Evolutionary conservation across 2,329 filamentous ascomycete species (phyloP).

Genomic region (Calonectria pauciramosa): DNA sequence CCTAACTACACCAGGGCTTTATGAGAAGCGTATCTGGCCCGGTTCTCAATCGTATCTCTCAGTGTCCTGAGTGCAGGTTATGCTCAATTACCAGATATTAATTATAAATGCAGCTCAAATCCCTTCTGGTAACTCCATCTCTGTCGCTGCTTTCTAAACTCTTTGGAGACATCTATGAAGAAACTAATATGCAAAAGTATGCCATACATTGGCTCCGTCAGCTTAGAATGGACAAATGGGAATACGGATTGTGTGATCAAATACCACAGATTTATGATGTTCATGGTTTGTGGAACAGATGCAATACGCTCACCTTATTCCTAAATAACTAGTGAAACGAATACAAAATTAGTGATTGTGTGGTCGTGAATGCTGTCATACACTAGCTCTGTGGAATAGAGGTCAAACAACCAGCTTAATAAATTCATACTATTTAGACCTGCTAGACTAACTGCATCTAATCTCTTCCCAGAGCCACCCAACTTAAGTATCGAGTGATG

Average conservation of each 20-base stretch:
- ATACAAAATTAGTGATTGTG: neutral
- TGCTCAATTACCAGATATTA: neutral
- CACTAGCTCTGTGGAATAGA: neutral
- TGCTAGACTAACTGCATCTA: neutral
- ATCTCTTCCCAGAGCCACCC: neutral
- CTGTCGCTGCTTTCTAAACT: neutral
- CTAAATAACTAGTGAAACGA: no score
- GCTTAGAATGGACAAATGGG: no score
- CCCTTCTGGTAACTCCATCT: neutral
- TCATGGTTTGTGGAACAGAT: neutral
- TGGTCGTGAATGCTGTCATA: neutral
- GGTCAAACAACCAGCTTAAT: no score
- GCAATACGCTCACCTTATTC: neutral
- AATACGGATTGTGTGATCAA: no score
- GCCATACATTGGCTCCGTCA: no score
- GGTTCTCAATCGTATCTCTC: neutral
- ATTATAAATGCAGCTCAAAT: neutral
- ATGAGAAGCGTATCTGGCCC: neutral
- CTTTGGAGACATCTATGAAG: neutral
- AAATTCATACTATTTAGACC: neutral
- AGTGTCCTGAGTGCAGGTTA: neutral
- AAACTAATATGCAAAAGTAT: neutral
- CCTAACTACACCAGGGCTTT: neutral
- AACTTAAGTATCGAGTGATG: neutral
- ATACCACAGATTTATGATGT: no score